These are phyloP conservation scores for Aureobasidium leucospermi DNA, from an alignment of 2,329 filamentous ascomycete species.

Conservation along the genomic window DNA sequence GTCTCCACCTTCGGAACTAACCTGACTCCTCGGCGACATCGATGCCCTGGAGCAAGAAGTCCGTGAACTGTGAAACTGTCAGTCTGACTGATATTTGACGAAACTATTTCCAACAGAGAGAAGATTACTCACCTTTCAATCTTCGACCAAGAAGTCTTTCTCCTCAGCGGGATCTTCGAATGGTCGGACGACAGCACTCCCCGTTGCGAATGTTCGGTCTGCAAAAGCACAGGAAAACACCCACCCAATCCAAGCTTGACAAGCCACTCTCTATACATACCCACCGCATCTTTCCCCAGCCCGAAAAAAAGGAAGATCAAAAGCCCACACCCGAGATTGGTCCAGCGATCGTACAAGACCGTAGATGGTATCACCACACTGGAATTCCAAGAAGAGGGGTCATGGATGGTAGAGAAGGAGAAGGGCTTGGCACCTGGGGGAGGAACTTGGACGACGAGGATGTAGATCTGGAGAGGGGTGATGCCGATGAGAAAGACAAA, in stretches of 20 bases:
- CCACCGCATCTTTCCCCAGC: conserved; percentile 41
- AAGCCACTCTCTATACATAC: conserved; percentile 39
- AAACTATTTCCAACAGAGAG: not conserved
- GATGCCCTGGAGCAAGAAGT: not conserved
- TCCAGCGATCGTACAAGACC: conserved; percentile 51
- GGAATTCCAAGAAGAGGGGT: conserved; percentile 37
- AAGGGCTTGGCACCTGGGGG: conserved; percentile 21
- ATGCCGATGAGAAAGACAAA: conserved; percentile 42
- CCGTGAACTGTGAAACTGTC: not conserved
- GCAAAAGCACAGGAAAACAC: not conserved
- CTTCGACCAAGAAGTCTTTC: not conserved
- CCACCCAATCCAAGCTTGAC: not conserved
- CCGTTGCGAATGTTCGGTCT: not conserved
- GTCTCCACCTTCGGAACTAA: not conserved
- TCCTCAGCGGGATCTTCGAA: not conserved
- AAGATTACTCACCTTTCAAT: not conserved
- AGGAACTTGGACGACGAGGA: conserved; percentile 39
- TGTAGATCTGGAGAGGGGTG: conserved; percentile 47
- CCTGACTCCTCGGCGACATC: not conserved
- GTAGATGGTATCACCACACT: conserved; percentile 42
- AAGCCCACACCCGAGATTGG: conserved; percentile 46
- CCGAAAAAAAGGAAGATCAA: conserved; percentile 48
- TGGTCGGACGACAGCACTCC: not conserved
- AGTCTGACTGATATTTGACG: not conserved
- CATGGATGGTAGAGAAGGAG: conserved; percentile 49